Base-by-base conservation (phyloP, 78 protist species). In the Dictyostelium brefeldianum region DNA sequence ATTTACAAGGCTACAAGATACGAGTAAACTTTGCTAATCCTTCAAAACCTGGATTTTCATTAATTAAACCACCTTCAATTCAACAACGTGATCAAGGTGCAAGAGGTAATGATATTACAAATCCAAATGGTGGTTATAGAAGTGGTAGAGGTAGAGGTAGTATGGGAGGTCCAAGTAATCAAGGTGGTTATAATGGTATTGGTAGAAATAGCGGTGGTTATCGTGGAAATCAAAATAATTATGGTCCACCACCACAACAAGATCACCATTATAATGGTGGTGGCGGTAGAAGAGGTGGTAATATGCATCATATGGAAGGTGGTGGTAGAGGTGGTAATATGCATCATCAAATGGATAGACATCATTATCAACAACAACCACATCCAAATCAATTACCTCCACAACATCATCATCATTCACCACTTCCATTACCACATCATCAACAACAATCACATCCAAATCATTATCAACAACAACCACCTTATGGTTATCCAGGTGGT, bases 21-120 rank as follows among this genome's bases (percentile, higher is more conserved):
- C 51, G 93, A 65, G 93, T 87, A 31, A 87, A 74, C 74, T 87
- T 87, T 87, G 93, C 83, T 10, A 87, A 87, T 36, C 93, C 93
- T 27, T 75, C 84, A 5, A 87, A 77, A 36, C 80, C 93, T 1
- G 93, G 93, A 9, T 53, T 50, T 18, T 47, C 84, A 6, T 54
- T 83, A 48, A 29, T 59, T 4, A 57, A 57, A 46, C 85, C 62
- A 31, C 51, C 18, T 22, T 10, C 75, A 67, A 36, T 36, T 36
- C 75, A 67, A 31, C 75, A 67, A 67, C 29, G 29, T 5, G 47
- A 36, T 29, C 75, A 67, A 67, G 25, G 29, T 5, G 47, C 43
- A 15, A 54, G 73, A 50, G 27, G 80, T 20, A 46, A 46, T 29
- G 79, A 73, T 14, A n/a, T 67, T 0, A 62, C 48, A 41, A 50